Evolutionary conservation across 768 basidiomycete species (phyloP).

Genomic region (Lentinula sp.): DNA sequence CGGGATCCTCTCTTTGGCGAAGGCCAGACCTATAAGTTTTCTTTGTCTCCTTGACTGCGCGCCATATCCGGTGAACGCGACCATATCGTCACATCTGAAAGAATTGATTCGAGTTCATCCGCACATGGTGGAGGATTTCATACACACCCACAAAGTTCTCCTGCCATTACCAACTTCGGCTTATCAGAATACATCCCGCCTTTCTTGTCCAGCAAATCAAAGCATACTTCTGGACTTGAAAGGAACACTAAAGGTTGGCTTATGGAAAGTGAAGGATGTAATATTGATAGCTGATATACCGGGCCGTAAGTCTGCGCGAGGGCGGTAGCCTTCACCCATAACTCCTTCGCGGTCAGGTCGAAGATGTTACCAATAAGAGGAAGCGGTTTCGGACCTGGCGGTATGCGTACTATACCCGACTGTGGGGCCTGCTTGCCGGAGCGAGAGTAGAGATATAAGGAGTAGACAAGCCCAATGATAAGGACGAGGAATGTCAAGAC

Average conservation of each 20-base stretch:
- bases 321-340: conserved; percentile 12
- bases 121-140: neutral
- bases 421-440: neutral
- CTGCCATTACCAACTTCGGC: conserved; percentile 61
- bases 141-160: conserved; percentile 55
- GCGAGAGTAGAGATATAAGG: neutral
- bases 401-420: neutral
- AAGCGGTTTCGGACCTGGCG: conserved; percentile 41
- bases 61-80: conserved; percentile 63
- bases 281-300: conserved; percentile 18
- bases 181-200: conserved; percentile 74
- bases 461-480: neutral
- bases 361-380: conserved; percentile 37
- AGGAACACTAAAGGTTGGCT: conserved; percentile 67
- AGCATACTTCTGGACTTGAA: conserved; percentile 50
- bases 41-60: conserved; percentile 61
- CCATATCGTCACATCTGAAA: conserved; percentile 54
- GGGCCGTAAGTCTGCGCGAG: conserved; percentile 33
- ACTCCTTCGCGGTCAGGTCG: conserved; percentile 14
- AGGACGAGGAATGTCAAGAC: conserved; percentile 15
- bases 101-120: neutral
- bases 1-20: conserved; percentile 46
- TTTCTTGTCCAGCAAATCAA: conserved; percentile 64
- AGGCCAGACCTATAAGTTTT: conserved; percentile 58
- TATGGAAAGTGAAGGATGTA: conserved; percentile 52